Base-by-base conservation (phyloP, 345 rosid species). In the Eutrema heterophyllum region DNA sequence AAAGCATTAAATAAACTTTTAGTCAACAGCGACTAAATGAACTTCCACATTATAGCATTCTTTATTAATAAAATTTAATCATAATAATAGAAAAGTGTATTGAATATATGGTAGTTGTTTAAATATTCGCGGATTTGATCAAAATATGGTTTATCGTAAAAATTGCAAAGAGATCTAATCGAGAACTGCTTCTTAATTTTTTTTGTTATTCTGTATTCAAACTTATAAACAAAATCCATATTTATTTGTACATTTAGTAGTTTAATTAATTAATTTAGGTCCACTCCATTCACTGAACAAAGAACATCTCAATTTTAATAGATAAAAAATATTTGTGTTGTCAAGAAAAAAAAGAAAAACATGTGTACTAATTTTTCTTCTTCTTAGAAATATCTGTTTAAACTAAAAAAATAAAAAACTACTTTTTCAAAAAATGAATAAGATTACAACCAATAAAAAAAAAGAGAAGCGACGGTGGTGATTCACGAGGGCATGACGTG, bases 401-500 rank as follows among this genome's bases (percentile, higher is more conserved):
- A 29, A 3, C 15, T 35, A 7, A 44, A 48, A 6, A n/a, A 7
- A 18, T 1, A 14, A 15, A 46, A 16, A 10, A 21, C 4, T 24
- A 24, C 10, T 12, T 44, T 30, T n/a, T 11, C 0, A n/a, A 13
- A 18, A 38, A 26, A 16, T 7, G 27, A 15, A 70, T 5, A 39
- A 72, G 35, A 60, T 18, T 29, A 40, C 35, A 44, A 39, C 78
- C 73, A 72, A 67, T 72, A 21, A 57, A 21, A 21, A 0, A 21
- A 60, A 62, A 15, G 58, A 65, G 32, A 45, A 46, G 15, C 64
- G 59, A 62, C 76, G 53, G 78, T 39, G 59, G 68, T 68, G 81
- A 72, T 74, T 83, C 87, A 83, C 84, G 87, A 71, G 78, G 78
- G 72, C 24, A 81, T 86, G 85, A 84, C 74, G 81, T 70, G 82